These are phyloP conservation scores for Candida sanyiensis DNA, from an alignment of 805 yeast species.

Conservation along the genomic window DNA sequence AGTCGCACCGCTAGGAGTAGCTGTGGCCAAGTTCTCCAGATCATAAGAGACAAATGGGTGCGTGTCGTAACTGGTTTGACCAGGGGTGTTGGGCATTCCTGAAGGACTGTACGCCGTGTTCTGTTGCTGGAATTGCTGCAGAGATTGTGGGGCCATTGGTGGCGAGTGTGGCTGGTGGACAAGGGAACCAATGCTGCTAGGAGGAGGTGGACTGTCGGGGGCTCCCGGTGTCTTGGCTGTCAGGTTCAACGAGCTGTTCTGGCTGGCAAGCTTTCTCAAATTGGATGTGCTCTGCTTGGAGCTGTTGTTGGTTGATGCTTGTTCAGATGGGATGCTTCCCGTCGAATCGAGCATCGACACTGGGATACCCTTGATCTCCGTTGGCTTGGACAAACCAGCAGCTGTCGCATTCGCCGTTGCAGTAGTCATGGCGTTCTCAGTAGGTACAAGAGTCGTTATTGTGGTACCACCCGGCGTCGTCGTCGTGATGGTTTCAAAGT, in stretches of 20 bases:
- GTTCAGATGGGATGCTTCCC: constrained; percentile 45
- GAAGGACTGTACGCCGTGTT: no score
- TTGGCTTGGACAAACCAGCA: constrained; percentile 47
- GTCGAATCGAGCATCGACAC: constrained; percentile 72
- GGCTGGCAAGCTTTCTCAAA: constrained; percentile 19
- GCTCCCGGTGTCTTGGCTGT: constrained; percentile 2
- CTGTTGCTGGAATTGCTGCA: constrained; percentile 3
- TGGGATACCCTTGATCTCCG: constrained; percentile 66
- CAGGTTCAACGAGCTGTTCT: constrained; percentile 10
- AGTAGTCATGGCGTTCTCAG: constrained; percentile 64
- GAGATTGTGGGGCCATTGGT: constrained; percentile 1
- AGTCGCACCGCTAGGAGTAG: neutral
- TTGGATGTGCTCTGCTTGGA: constrained; percentile 4
- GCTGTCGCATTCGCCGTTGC: constrained; percentile 55
- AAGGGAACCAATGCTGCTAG: neutral
- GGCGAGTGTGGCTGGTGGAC: neutral
- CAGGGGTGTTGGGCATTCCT: constrained; percentile 2
- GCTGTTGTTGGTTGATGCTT: neutral
- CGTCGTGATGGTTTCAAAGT: constrained; percentile 75
- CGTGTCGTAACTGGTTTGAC: constrained; percentile 12
- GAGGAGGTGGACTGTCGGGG: constrained; percentile 2
- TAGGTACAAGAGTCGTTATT: constrained; percentile 81
- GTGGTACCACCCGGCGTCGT: constrained; percentile 94
- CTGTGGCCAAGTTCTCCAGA: constrained; percentile 12
- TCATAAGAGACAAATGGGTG: constrained; percentile 12